Percentiles rank a stretch among this genome's conserved stretches.
Conservation (phyloP, 164 flowering plant species). For the Macadamia integrifolia region DNA sequence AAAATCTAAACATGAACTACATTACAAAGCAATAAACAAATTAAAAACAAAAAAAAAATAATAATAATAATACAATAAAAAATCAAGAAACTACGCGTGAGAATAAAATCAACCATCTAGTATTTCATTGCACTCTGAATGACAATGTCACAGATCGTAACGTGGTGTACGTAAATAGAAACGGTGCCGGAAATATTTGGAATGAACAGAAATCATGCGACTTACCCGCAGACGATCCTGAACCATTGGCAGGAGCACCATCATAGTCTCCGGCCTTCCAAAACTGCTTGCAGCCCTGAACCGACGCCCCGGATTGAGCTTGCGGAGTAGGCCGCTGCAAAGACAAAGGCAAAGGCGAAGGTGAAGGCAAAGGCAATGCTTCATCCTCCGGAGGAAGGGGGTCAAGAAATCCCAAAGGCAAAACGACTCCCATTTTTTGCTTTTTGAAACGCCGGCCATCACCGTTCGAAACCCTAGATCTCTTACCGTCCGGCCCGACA, state of each 20-base stretch:
- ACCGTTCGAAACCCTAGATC: conserved; percentile 6
- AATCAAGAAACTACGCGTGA: too few species aligned
- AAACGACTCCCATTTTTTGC: conserved; percentile 9
- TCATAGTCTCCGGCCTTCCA: conserved; percentile 97
- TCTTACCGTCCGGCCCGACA: background rate
- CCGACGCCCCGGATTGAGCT: conserved; percentile 1
- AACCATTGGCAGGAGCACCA: conserved; percentile 28
- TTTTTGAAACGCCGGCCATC: conserved; percentile 5
- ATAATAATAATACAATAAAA: too few species aligned
- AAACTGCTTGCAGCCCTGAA: conserved; percentile 48
- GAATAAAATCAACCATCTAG: too few species aligned
- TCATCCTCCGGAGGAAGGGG: conserved; percentile 18
- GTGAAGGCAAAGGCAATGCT: conserved; percentile 7
- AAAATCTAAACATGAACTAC: too few species aligned
- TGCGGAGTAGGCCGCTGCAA: conserved; percentile 7
- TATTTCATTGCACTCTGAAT: too few species aligned
- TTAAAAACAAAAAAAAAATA: too few species aligned
- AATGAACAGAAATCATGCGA: background rate
- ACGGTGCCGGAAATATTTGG: too few species aligned
- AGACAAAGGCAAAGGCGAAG: background rate
- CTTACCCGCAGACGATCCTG: conserved; percentile 36
- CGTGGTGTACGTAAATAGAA: too few species aligned
- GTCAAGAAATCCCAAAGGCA: conserved; percentile 27
- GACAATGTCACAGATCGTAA: too few species aligned
- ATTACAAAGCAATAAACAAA: too few species aligned